Evolutionary conservation across 805 yeast species (phyloP).

Genomic region (Yarrowia osloensis): DNA sequence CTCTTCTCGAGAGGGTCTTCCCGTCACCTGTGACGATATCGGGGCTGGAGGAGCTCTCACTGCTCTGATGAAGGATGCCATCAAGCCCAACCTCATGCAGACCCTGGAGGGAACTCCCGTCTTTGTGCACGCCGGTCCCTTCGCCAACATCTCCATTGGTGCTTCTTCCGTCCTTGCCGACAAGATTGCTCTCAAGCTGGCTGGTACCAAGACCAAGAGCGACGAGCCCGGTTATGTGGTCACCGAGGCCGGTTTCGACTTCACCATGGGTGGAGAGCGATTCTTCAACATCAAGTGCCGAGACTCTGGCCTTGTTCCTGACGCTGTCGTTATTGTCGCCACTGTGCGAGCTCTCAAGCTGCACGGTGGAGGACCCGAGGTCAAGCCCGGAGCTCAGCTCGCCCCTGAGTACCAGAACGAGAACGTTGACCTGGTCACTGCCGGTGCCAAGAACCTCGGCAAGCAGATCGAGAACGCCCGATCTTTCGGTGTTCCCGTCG

Average conservation of each 20-base stretch:
- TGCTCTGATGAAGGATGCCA: conserved; percentile 91
- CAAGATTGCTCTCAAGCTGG: conserved; percentile 84
- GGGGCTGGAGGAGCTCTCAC: conserved; percentile 96
- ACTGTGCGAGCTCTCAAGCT: conserved; percentile 95
- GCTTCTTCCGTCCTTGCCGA: conserved; percentile 95
- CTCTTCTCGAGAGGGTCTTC: conserved; percentile 68
- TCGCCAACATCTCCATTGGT: conserved; percentile 96
- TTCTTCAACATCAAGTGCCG: conserved; percentile 95
- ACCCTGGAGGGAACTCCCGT: conserved; percentile 97
- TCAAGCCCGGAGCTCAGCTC: conserved; percentile 86
- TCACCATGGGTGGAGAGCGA: conserved; percentile 99
- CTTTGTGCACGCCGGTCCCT: conserved; percentile 96
- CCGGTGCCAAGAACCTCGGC: conserved; percentile 83
- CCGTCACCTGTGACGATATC: conserved; percentile 90
- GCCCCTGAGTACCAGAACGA: conserved; percentile 81
- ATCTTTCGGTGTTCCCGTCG: conserved; percentile 85
- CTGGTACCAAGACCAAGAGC: conserved; percentile 60
- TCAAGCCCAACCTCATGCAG: conserved; percentile 96
- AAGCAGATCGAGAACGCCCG: conserved; percentile 88
- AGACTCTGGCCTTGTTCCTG: conserved; percentile 83
- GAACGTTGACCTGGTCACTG: conserved; percentile 71
- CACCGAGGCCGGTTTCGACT: conserved; percentile 98
- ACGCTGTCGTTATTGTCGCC: conserved; percentile 90
- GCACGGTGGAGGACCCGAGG: conserved; percentile 97
- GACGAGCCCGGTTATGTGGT: conserved; percentile 73